These are phyloP conservation scores for Lonicera japonica DNA, from an alignment of 129 eudicot species.

Conservation along the genomic window DNA sequence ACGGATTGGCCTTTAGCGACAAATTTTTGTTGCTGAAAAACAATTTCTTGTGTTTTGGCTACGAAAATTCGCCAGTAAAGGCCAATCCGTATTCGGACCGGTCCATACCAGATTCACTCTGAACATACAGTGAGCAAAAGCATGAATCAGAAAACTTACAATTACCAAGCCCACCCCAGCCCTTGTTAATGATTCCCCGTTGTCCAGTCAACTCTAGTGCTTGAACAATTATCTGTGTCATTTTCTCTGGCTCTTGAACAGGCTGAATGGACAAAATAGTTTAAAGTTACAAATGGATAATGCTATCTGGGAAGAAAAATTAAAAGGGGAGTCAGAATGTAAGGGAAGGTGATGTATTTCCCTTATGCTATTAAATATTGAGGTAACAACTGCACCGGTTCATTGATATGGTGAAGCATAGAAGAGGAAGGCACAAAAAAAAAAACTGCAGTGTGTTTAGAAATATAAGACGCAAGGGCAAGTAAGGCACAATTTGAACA, in stretches of 20 bases:
- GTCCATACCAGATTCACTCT: no score
- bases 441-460: no score
- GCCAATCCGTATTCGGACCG: no score
- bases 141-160: slow-evolving; percentile 46
- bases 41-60: no score
- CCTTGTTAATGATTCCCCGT: slow-evolving; percentile 93
- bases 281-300: neutral
- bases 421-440: neutral
- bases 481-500: no score
- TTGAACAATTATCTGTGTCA: slow-evolving; percentile 85
- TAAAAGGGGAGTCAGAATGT: neutral
- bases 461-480: no score
- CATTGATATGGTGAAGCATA: neutral
- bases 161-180: slow-evolving; percentile 98
- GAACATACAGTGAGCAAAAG: neutral
- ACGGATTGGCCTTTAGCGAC: no score
- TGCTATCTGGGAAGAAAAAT: neutral
- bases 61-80: no score
- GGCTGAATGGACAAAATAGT: slow-evolving; percentile 48
- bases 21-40: no score
- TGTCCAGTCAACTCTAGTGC: slow-evolving; percentile 86
- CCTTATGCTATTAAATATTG: no score
- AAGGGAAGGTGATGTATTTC: neutral
- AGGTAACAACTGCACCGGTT: no score
- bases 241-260: slow-evolving; percentile 90